These are phyloP conservation scores for Pleurozium schreberi DNA, from an alignment of 225 moss, liverwort and hornwort species.

Conservation along the genomic window DNA sequence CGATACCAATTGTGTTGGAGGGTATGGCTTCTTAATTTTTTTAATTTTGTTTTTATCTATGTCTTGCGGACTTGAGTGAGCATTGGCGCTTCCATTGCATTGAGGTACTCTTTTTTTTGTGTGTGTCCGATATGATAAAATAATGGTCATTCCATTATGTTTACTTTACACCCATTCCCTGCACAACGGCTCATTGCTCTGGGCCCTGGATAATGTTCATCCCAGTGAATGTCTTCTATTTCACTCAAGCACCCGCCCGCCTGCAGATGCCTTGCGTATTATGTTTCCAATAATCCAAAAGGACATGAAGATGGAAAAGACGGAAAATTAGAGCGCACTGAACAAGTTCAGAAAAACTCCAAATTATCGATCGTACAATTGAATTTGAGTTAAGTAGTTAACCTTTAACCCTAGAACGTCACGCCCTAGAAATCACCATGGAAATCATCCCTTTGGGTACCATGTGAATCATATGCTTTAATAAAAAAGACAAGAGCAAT, in stretches of 20 bases:
- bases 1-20: too few species aligned
- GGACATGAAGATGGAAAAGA: neutral
- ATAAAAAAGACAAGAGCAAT: too few species aligned
- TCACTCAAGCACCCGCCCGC: neutral
- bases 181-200: neutral
- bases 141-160: neutral
- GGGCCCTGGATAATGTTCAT: neutral
- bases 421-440: neutral
- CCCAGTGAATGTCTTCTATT: neutral
- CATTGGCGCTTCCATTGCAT: neutral
- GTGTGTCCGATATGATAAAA: neutral
- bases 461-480: neutral
- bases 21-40: too few species aligned
- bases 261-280: neutral
- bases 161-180: neutral
- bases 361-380: neutral
- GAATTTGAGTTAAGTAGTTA: too few species aligned
- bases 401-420: neutral
- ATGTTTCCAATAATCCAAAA: neutral
- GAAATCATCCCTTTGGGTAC: neutral
- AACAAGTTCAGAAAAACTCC: neutral
- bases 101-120: too few species aligned
- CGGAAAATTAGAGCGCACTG: neutral
- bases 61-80: too few species aligned
- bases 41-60: too few species aligned